These are phyloP conservation scores for Collybiopsis confluens DNA, from an alignment of 768 basidiomycete genomes.

Conservation along the genomic window DNA sequence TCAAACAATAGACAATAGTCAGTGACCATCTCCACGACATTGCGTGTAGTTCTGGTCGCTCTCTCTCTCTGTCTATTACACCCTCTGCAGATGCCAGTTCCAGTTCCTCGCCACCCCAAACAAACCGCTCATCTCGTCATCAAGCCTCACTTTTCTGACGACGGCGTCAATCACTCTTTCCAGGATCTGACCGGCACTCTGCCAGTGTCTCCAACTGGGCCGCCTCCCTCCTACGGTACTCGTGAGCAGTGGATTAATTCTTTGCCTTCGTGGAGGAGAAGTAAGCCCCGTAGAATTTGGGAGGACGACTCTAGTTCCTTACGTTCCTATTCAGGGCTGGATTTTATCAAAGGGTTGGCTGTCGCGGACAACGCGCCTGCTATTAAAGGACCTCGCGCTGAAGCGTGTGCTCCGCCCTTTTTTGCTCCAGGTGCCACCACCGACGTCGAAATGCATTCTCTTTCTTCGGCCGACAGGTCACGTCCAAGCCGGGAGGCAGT, in stretches of 20 bases:
- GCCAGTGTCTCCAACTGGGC: constrained; percentile 55
- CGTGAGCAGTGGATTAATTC: constrained; percentile 74
- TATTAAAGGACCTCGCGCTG: constrained; percentile 83
- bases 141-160: constrained; percentile 52
- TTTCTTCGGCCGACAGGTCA: constrained; percentile 2
- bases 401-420: constrained; percentile 82
- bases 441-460: constrained; percentile 41
- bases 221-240: constrained; percentile 60
- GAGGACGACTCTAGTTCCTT: constrained; percentile 43
- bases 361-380: constrained; percentile 71
- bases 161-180: constrained; percentile 39
- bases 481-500: constrained; percentile 15
- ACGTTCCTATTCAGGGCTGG: constrained; percentile 34
- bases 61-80: constrained; percentile 32
- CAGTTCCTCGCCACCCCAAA: constrained; percentile 62
- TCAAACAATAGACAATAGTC: constrained; percentile 36
- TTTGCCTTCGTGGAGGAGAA: constrained; percentile 67
- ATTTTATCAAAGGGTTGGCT: constrained; percentile 73
- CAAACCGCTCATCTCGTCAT: constrained; percentile 59
- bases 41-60: constrained; percentile 40
- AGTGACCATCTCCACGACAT: constrained; percentile 34
- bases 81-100: constrained; percentile 79
- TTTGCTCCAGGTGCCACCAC: constrained; percentile 16
- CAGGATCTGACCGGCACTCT: constrained; percentile 54
- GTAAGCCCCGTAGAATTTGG: constrained; percentile 64